phyloP scores from a whole-genome alignment of 2,329 filamentous ascomycete genomes.

The Aspergillus versicolor region DNA sequence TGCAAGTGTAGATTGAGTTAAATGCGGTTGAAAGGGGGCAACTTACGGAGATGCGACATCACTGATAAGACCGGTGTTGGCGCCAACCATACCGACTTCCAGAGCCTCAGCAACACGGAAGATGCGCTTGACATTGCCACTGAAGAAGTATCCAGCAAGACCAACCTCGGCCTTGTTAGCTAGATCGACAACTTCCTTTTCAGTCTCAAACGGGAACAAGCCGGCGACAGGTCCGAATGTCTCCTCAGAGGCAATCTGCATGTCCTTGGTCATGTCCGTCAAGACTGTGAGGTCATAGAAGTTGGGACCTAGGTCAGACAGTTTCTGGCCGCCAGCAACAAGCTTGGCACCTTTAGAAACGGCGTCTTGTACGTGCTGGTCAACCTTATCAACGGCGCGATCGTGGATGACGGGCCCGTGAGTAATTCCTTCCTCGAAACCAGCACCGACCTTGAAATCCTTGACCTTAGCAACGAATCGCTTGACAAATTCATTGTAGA shows the following conservation, averaged over 20 bases:
- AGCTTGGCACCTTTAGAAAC: constrained; percentile 73
- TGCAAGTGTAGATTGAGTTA: background rate
- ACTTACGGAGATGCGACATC: constrained; percentile 52
- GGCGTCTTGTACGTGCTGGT: constrained; percentile 77
- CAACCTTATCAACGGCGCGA: constrained; percentile 76
- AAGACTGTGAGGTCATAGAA: constrained; percentile 92
- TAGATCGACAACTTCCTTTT: constrained; percentile 80
- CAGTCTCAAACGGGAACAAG: constrained; percentile 82
- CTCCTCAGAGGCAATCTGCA: constrained; percentile 83
- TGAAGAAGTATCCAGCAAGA: constrained; percentile 93
- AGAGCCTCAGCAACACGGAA: constrained; percentile 61
- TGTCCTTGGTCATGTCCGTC: constrained; percentile 78
- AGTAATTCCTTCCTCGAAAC: constrained; percentile 47
- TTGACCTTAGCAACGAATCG: constrained; percentile 56
- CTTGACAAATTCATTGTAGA: constrained; percentile 54
- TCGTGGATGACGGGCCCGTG: constrained; percentile 66
- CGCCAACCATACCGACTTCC: constrained; percentile 54
- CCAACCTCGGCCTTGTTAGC: constrained; percentile 85
- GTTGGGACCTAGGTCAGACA: constrained; percentile 74
- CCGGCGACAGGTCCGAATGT: constrained; percentile 94
- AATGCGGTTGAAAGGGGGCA: background rate
- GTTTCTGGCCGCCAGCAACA: constrained; percentile 69
- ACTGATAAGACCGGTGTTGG: constrained; percentile 69
- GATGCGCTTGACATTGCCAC: constrained; percentile 56
- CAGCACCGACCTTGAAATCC: constrained; percentile 48